Evolutionary conservation across 2,329 filamentous ascomycete species (phyloP).

Genomic region (Didymella sp.): DNA sequence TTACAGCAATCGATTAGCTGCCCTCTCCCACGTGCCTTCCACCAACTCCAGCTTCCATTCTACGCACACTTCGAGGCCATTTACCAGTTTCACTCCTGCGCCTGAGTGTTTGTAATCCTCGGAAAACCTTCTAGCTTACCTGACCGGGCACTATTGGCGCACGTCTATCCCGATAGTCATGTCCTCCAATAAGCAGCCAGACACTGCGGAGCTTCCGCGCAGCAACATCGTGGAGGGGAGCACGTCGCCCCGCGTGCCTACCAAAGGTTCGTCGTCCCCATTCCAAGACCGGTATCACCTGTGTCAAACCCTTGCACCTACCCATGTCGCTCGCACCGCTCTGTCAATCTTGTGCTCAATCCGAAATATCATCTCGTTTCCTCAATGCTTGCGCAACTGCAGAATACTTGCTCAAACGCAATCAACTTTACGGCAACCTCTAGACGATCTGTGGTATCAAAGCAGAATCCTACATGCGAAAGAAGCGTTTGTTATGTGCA

Average conservation of each 20-base stretch:
- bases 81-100: slow-evolving; percentile 12
- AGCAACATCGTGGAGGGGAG: slow-evolving; percentile 21
- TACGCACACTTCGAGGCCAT: slow-evolving; percentile 9
- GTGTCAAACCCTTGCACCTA: slow-evolving; percentile 14
- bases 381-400: background rate
- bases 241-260: slow-evolving; percentile 36
- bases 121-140: slow-evolving; percentile 12
- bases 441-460: background rate
- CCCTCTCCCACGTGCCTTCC: slow-evolving; percentile 13
- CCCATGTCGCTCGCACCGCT: background rate
- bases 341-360: background rate
- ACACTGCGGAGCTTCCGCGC: slow-evolving; percentile 21
- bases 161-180: slow-evolving; percentile 23
- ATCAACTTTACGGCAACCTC: background rate
- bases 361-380: background rate
- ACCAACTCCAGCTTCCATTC: slow-evolving; percentile 13
- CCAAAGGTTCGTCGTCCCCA: slow-evolving; percentile 43
- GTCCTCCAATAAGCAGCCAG: slow-evolving; percentile 39
- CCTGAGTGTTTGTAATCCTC: slow-evolving; percentile 5
- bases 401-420: background rate
- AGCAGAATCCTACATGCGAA: background rate
- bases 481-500: background rate
- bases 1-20: slow-evolving; percentile 26
- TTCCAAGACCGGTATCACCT: slow-evolving; percentile 8
- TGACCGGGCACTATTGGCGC: slow-evolving; percentile 3